These are phyloP conservation scores for Myxozyma sirexii DNA, from an alignment of 805 yeast genomes.

Conservation along the genomic window DNA sequence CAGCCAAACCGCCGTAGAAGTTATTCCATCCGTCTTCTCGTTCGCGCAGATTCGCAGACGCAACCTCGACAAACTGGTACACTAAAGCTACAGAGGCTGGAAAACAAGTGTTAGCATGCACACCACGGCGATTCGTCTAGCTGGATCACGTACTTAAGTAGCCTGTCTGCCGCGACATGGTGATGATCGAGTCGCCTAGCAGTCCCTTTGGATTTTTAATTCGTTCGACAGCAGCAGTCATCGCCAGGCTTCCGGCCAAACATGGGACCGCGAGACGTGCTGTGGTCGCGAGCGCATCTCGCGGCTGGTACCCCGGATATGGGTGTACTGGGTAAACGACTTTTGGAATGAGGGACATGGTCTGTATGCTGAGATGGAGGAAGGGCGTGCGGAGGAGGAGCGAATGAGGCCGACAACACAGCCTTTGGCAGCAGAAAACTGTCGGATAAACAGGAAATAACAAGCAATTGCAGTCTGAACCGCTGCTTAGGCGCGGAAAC, in stretches of 20 bases:
- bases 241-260: slow-evolving; percentile 6
- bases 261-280: slow-evolving; percentile 40
- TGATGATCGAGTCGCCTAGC: slow-evolving; percentile 1
- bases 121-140: no score
- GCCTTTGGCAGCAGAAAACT: no score
- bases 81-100: slow-evolving; percentile 55
- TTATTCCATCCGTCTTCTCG: slow-evolving; percentile 62
- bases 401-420: no score
- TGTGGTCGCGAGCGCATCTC: slow-evolving; percentile 58
- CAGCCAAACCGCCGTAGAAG: slow-evolving; percentile 26
- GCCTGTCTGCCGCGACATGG: slow-evolving; percentile 16
- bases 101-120: no score
- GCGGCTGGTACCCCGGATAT: slow-evolving; percentile 55
- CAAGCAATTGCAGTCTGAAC: neutral
- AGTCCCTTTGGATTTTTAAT: slow-evolving; percentile 3
- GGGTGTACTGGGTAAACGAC: slow-evolving; percentile 38
- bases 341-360: slow-evolving; percentile 21
- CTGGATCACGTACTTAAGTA: neutral
- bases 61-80: slow-evolving; percentile 47
- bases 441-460: no score
- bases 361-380: neutral
- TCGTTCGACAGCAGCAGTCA: slow-evolving; percentile 23
- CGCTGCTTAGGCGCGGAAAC: neutral
- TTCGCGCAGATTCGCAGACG: slow-evolving; percentile 62
- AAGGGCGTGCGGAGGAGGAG: no score